Percentiles rank a stretch among this genome's conserved stretches.
These are phyloP conservation scores for Theobroma cacao DNA, from an alignment of 345 rosid species.

Conservation along the genomic window DNA sequence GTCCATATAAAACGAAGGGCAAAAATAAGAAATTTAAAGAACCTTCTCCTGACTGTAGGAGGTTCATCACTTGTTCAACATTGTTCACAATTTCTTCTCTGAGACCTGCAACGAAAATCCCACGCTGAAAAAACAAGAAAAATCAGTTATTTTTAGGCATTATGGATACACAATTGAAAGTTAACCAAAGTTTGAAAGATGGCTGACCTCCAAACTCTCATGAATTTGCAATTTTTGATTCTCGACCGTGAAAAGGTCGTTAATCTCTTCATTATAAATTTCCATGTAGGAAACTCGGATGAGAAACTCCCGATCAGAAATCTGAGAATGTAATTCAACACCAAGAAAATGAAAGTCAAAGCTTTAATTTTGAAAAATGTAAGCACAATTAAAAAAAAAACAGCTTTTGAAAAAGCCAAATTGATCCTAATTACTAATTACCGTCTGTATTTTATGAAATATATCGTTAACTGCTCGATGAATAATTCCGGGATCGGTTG, in stretches of 20 bases:
- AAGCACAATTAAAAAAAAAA: background rate
- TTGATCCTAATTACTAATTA: conserved; percentile 14
- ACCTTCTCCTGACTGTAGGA: conserved; percentile 94
- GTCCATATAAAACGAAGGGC: background rate
- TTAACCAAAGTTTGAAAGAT: background rate
- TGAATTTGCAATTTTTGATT: conserved; percentile 85
- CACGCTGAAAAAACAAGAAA: conserved; percentile 51
- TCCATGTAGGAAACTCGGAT: conserved; percentile 95
- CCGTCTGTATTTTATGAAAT: conserved; percentile 56
- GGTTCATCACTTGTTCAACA: conserved; percentile 81
- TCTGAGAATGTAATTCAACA: conserved; percentile 36
- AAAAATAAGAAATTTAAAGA: background rate
- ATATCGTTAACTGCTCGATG: conserved; percentile 71
- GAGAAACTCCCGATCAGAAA: conserved; percentile 80
- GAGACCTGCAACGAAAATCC: conserved; percentile 87
- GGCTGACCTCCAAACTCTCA: conserved; percentile 86
- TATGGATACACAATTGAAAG: conserved; percentile 7
- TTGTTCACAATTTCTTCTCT: conserved; percentile 79
- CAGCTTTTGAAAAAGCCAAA: background rate
- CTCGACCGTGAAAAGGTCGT: conserved; percentile 75
- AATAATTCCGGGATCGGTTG: conserved; percentile 71
- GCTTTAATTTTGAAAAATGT: background rate
- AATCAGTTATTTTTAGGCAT: conserved; percentile 10
- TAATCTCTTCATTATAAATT: conserved; percentile 90
- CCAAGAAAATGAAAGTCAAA: conserved; percentile 12